Conservation (phyloP, 305 asterid genomes). For the Fraxinus dipetala region DNA sequence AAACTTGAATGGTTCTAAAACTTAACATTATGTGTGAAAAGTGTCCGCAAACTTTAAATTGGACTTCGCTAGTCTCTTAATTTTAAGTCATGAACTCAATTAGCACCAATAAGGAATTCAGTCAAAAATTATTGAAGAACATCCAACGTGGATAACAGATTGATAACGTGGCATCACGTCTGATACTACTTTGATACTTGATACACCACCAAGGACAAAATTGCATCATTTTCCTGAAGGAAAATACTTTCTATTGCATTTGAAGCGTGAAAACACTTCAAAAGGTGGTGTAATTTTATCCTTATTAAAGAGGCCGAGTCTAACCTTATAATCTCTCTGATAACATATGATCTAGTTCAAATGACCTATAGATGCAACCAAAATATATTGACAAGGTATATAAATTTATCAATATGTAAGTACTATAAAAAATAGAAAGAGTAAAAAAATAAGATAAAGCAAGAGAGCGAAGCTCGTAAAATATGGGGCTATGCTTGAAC, state of each 20-base stretch:
- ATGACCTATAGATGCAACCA: background rate
- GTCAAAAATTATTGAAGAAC: no score
- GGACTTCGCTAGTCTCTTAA: background rate
- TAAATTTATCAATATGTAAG: no score
- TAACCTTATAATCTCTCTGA: background rate
- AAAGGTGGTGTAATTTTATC: no score
- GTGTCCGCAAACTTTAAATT: background rate
- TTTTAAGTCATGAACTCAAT: background rate
- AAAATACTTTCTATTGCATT: no score
- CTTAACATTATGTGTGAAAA: background rate
- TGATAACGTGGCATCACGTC: no score
- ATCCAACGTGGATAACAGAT: background rate
- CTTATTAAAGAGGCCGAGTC: background rate
- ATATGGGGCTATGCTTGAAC: background rate
- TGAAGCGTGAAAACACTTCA: no score
- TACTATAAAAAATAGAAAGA: no score
- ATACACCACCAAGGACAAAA: no score
- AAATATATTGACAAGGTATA: background rate
- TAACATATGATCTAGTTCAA: background rate
- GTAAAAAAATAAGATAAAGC: background rate
- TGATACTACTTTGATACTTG: no score
- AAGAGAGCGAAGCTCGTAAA: background rate
- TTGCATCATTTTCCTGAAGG: no score
- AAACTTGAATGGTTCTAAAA: background rate
- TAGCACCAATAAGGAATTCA: no score